Base-by-base conservation (phyloP, 1,139 yeast genomes). In the Debaryomycetaceae sp. region DNA sequence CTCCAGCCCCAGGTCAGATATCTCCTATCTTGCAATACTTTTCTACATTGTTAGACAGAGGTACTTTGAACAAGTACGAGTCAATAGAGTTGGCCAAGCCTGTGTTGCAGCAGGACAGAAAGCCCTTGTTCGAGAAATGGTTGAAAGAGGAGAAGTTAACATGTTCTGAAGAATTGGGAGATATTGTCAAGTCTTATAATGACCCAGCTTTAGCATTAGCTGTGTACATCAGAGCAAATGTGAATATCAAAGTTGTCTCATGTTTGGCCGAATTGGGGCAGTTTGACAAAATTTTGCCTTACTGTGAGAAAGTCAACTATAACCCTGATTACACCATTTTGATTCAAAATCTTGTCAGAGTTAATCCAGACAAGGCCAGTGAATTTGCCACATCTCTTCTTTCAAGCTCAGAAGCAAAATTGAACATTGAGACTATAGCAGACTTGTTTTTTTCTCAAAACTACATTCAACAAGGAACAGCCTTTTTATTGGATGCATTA, bases 361-460 rank as follows among this genome's bases (percentile, higher is more conserved):
- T 87, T 39, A 90, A 87, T 62, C 97, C 99, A n/a, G 99, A 95
- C 60, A 89, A 89, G 66, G 99, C 97, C 27, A 88, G 97, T 45
- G 99, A 93, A 66, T 93, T 95, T 72, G 98, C 99, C 11, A 84
- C 91, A 38, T 87, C 90, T 52, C 77, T 95, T 49, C 80, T 89
- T 53, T 77, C 82, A 54, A 73, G 80, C 42, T 79, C 80, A 27
- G 82, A 80, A 41, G 72, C 83, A 37, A 79, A 82, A 52, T 71
- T 91, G 53, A 89, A 91, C 56, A 75, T 89, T 52, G 97, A 91
- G 70, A 84, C 84, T 54, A 78, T 89, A 57, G 95, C 97, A 39
- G 99, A 95, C 63, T 85, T 93, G 51, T 95, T 95, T 76, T 84
- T 95, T 67, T 84, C 96, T 38, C 98, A 93, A 67, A 91, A 93